Conservation (phyloP, 73 alveolate species). For the Stentor coeruleus region DNA sequence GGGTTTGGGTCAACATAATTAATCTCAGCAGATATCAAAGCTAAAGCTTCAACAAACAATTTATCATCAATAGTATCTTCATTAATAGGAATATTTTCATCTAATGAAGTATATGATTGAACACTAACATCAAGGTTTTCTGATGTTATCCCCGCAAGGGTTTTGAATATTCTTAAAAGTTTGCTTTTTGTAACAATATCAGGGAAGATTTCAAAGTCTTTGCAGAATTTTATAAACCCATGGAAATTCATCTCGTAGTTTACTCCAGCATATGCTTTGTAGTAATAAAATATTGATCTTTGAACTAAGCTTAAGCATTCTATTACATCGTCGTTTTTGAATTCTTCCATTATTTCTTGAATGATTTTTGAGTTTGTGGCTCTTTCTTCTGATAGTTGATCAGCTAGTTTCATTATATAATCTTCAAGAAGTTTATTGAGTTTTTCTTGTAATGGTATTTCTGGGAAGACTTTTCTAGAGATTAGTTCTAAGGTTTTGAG, state of each 20-base stretch:
- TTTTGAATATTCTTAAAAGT: slow-evolving; percentile 48
- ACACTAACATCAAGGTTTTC: too few species aligned
- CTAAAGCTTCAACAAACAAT: slow-evolving; percentile 67
- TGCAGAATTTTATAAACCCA: slow-evolving; percentile 58
- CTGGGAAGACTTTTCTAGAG: slow-evolving; percentile 37
- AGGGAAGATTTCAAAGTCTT: slow-evolving; percentile 73
- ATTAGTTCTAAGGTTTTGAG: slow-evolving; percentile 35
- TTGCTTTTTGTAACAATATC: slow-evolving; percentile 62
- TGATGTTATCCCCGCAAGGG: slow-evolving; percentile 38
- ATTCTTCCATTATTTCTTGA: slow-evolving; percentile 50
- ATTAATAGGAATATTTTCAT: background rate
- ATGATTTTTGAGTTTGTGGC: slow-evolving; percentile 39
- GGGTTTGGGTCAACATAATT: slow-evolving; percentile 55
- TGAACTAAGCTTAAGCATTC: slow-evolving; percentile 51
- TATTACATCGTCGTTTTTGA: too few species aligned
- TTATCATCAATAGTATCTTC: slow-evolving; percentile 62
- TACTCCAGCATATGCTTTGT: slow-evolving; percentile 32
- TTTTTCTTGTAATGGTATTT: background rate
- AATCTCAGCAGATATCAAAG: slow-evolving; percentile 58
- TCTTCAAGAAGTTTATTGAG: slow-evolving; percentile 27
- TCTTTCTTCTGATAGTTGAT: background rate
- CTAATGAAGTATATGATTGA: too few species aligned
- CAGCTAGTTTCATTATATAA: slow-evolving; percentile 27
- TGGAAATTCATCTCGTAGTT: slow-evolving; percentile 42
- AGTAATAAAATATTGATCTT: slow-evolving; percentile 49